These are phyloP conservation scores for Leccinum subtestaceum DNA, from an alignment of 768 basidiomycete species.

Conservation along the genomic window DNA sequence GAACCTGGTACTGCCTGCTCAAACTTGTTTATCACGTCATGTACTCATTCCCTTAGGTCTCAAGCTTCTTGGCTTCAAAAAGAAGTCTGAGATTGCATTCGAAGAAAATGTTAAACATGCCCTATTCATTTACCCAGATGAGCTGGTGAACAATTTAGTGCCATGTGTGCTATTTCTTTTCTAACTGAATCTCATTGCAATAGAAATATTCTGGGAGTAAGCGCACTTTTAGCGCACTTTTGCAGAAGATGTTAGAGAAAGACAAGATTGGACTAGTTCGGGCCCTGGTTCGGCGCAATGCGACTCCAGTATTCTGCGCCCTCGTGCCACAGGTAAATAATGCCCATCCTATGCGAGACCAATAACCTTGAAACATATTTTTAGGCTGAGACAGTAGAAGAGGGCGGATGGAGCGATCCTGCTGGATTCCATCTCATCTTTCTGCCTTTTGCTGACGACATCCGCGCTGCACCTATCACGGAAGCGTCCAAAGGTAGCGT, in stretches of 20 bases:
- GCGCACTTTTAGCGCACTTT: constrained; percentile 84
- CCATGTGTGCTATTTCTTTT: neutral
- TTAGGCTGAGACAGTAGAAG: constrained; percentile 68
- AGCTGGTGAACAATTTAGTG: constrained; percentile 52
- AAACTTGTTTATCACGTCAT: neutral
- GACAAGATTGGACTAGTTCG: constrained; percentile 80
- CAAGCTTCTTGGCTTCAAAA: constrained; percentile 91
- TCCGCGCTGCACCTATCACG: constrained; percentile 73
- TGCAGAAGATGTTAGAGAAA: constrained; percentile 79
- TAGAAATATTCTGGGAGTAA: constrained; percentile 87
- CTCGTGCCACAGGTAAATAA: constrained; percentile 76
- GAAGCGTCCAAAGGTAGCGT: constrained; percentile 58
- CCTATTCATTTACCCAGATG: constrained; percentile 88
- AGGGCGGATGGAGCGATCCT: constrained; percentile 75
- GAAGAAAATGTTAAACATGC: constrained; percentile 94
- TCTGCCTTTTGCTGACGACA: constrained; percentile 93
- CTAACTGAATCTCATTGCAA: neutral
- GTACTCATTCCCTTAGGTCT: constrained; percentile 48
- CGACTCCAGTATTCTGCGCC: constrained; percentile 77
- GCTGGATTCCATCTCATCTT: constrained; percentile 92
- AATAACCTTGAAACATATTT: neutral
- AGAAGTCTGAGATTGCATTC: constrained; percentile 62
- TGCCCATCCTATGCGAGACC: neutral
- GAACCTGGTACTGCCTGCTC: constrained; percentile 56
- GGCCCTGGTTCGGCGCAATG: constrained; percentile 63